Percentiles rank a stretch among this genome's conserved stretches.
phyloP scores from a whole-genome alignment of 257 asterid genomes.

The Solanum neorickii region DNA sequence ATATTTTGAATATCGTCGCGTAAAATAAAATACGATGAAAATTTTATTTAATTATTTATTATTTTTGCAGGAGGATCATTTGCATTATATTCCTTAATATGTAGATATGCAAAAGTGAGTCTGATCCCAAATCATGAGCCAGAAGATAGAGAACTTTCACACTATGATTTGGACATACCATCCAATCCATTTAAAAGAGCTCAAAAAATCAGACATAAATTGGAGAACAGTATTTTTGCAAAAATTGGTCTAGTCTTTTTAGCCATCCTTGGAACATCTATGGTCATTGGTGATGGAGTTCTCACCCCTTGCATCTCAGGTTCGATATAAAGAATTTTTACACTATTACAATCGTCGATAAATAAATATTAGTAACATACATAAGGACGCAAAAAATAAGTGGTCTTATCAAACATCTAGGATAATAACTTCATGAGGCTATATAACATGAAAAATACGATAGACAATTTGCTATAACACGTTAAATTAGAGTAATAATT shows the following conservation, averaged over 20 bases:
- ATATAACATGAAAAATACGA: background rate
- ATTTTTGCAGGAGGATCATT: slow-evolving; percentile 49
- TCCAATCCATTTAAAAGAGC: slow-evolving; percentile 25
- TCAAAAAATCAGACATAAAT: slow-evolving; percentile 28
- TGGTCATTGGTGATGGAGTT: slow-evolving; percentile 81
- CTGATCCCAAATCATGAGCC: slow-evolving; percentile 56
- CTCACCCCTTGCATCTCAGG: slow-evolving; percentile 82
- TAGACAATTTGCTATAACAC: background rate
- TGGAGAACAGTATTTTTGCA: slow-evolving; percentile 40
- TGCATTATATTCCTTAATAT: slow-evolving; percentile 57
- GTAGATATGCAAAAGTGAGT: slow-evolving; percentile 57
- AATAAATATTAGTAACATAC: too few relatives aligned
- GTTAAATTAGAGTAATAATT: too few relatives aligned
- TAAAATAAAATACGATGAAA: background rate
- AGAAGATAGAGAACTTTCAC: slow-evolving; percentile 50
- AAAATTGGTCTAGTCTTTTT: slow-evolving; percentile 37
- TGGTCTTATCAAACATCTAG: background rate
- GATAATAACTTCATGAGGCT: background rate
- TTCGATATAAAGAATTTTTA: background rate
- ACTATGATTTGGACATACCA: slow-evolving; percentile 40
- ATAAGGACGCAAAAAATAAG: background rate
- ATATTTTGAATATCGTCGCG: background rate
- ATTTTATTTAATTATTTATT: background rate
- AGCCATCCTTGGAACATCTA: slow-evolving; percentile 61
- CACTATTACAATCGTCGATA: background rate